A percentile compares a stretch with the other conserved stretches of the same genome.
Evolutionary conservation across 345 rosid species (phyloP).

Genomic region (Arabidopsis arenosa): DNA sequence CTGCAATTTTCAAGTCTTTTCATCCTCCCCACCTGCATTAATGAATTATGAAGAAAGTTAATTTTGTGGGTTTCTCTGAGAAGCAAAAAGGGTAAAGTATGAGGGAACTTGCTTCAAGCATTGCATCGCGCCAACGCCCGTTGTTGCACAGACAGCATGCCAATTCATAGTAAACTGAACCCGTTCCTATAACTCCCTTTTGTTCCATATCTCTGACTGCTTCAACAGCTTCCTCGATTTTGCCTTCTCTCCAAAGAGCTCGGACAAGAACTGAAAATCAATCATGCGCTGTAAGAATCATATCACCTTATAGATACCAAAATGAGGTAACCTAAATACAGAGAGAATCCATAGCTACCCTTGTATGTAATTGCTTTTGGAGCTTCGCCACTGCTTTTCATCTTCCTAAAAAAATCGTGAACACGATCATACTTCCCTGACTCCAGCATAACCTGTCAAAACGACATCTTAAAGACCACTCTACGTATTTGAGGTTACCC

Average conservation of each 20-base stretch:
- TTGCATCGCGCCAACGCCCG: constrained; percentile 86
- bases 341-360: constrained; percentile 50
- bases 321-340: background rate
- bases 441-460: constrained; percentile 87
- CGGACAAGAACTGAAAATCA: constrained; percentile 76
- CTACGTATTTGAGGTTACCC: background rate
- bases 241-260: constrained; percentile 86
- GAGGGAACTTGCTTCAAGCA: constrained; percentile 62
- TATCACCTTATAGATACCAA: constrained; percentile 5
- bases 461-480: constrained; percentile 16
- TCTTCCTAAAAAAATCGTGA: constrained; percentile 66
- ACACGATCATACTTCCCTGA: constrained; percentile 87
- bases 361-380: constrained; percentile 79
- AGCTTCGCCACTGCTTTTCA: constrained; percentile 78
- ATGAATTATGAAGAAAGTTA: background rate
- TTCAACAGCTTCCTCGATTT: constrained; percentile 75
- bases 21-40: constrained; percentile 71
- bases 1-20: constrained; percentile 60
- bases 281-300: constrained; percentile 25
- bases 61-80: background rate
- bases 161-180: constrained; percentile 81
- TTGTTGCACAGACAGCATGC: constrained; percentile 87
- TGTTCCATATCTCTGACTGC: constrained; percentile 86
- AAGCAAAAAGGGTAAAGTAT: constrained; percentile 1
- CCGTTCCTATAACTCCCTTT: constrained; percentile 86